These are phyloP conservation scores for Friedmanniomyces simplex DNA, from an alignment of 495 filamentous ascomycete species.

Conservation along the genomic window DNA sequence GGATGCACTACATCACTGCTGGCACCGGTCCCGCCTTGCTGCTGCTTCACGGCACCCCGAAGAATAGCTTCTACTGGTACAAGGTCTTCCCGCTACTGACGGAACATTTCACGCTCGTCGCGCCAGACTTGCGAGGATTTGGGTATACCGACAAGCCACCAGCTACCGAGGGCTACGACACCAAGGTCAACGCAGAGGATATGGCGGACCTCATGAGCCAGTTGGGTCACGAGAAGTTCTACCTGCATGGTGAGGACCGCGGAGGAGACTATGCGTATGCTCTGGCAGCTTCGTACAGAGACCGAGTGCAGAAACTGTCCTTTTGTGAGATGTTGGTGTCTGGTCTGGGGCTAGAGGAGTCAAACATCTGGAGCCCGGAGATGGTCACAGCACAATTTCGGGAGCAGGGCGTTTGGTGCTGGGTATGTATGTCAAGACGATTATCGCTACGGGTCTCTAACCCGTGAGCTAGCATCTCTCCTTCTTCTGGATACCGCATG, in stretches of 20 bases:
- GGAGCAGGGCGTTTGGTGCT: conserved; percentile 13
- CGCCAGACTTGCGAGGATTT: conserved; percentile 16
- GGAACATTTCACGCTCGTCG: conserved; percentile 11
- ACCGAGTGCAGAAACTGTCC: conserved; percentile 2
- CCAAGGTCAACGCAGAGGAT: conserved; percentile 9
- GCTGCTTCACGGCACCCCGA: conserved; percentile 18
- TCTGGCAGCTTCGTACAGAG: conserved; percentile 6
- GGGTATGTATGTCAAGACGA: background rate
- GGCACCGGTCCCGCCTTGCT: conserved; percentile 9
- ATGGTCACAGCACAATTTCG: conserved; percentile 4
- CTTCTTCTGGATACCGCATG: conserved; percentile 13
- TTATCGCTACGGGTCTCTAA: background rate
- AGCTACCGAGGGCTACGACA: conserved; percentile 9
- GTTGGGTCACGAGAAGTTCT: conserved; percentile 15
- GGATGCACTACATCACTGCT: conserved; percentile 16
- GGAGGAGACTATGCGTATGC: conserved; percentile 15
- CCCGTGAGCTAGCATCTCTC: background rate
- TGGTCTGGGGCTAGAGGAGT: conserved; percentile 13
- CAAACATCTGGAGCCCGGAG: conserved; percentile 4
- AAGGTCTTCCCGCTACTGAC: conserved; percentile 12
- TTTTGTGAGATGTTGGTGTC: conserved; percentile 14
- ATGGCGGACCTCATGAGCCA: conserved; percentile 12
- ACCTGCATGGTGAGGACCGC: conserved; percentile 10
- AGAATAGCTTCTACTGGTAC: conserved; percentile 21
- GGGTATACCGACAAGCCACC: conserved; percentile 20